These are phyloP conservation scores for Trichosanthes cucumerina DNA, from an alignment of 306 rosid species.

Conservation along the genomic window DNA sequence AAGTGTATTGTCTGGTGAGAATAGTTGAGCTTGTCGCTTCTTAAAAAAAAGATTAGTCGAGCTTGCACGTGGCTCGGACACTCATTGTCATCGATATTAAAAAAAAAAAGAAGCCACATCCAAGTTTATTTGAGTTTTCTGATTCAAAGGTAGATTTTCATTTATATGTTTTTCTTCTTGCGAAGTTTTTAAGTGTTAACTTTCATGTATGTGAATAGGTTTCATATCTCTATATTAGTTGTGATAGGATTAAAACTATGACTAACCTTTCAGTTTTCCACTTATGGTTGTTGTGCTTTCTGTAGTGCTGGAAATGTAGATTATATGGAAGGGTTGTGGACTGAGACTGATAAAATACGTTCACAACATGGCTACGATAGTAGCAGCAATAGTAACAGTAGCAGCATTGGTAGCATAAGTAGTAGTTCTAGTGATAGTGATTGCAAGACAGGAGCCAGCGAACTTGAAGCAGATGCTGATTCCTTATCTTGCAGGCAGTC, in stretches of 20 bases:
- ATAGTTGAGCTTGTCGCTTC: no score
- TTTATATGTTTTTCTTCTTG: neutral
- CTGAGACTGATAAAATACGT: slow-evolving; percentile 50
- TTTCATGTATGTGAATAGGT: neutral
- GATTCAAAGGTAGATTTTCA: neutral
- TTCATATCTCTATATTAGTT: neutral
- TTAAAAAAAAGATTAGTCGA: no score
- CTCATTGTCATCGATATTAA: no score
- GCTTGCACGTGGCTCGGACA: no score
- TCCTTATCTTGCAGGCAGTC: slow-evolving; percentile 82
- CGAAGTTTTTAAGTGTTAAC: neutral
- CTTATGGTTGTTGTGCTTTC: slow-evolving; percentile 23
- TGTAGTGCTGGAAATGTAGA: slow-evolving; percentile 77
- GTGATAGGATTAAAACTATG: neutral
- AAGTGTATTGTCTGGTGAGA: no score
- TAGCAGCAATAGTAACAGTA: slow-evolving; percentile 87
- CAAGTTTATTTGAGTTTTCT: neutral
- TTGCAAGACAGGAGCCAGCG: slow-evolving; percentile 67
- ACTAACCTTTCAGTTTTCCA: slow-evolving; percentile 14
- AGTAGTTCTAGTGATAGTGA: slow-evolving; percentile 89
- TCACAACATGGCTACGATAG: slow-evolving; percentile 68
- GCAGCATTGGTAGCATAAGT: slow-evolving; percentile 91
- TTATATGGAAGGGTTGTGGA: slow-evolving; percentile 50
- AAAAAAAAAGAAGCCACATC: neutral
- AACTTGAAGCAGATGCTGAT: slow-evolving; percentile 97